Base-by-base conservation (phyloP, 106 monocot genomes). In the Dendrobium officinale region DNA sequence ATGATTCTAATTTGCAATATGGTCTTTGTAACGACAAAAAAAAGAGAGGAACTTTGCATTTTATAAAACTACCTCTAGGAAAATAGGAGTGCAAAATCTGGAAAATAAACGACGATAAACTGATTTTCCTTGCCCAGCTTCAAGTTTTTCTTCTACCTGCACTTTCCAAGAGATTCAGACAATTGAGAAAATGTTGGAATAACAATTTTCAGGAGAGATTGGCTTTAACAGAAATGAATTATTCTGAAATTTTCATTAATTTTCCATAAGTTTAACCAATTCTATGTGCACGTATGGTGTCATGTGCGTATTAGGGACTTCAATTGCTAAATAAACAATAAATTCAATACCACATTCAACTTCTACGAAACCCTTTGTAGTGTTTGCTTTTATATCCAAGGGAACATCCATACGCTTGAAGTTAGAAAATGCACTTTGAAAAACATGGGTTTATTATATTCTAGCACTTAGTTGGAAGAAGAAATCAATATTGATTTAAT, bases 71-170 rank as follows among this genome's bases (percentile, higher is more conserved):
- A 95, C 95, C 98, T 99, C 98, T 59, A 99, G 81, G 58, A 99
- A 99, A 73, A 99, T 99, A 77, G 98, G 98, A 31, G 98, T 99
- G 77, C 87, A 89, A 84, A 99, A 99, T 90, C 98, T 89, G 16
- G 95, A 89, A 85, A 99, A 94, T 84, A 92, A 90, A 26, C 92
- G 86, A 20, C 98, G 89, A 75, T 86, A 64, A 9, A 79, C 6
- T 68, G 92, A 86, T 86, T 99, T 95, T 58, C 92, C 92, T 89
- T 99, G 98, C 7, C 92, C 94, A 24, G 83, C 37, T 67, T 99
- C 95, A 76, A 95, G 95, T 73, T 99, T 99, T 78, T 99, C 98
- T 87, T 99, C 98, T 31, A 99, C 95, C 98, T 99, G 85, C 42
- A 82, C 6, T 73, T 70, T 56, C 44, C 2, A 4, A 70, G 4